Evolutionary conservation across 306 rosid genomes (phyloP).

Genomic region (Dalbergia cultrata): DNA sequence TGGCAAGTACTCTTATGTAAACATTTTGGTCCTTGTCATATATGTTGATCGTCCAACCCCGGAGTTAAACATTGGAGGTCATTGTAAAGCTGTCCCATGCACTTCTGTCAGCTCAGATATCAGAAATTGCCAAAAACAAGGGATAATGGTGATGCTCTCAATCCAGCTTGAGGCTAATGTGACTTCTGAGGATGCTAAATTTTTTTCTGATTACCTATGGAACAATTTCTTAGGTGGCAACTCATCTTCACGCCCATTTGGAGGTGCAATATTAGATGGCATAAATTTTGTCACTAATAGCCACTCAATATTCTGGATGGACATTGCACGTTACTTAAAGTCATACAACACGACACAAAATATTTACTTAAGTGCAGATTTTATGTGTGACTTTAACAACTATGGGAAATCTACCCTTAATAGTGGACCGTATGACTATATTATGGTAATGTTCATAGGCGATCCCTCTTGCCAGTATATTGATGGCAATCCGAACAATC

Average conservation of each 20-base stretch:
- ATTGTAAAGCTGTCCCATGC: too few species aligned
- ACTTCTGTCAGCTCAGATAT: not conserved
- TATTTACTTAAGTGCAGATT: conserved; percentile 57
- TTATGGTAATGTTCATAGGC: conserved; percentile 56
- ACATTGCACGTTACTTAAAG: conserved; percentile 50
- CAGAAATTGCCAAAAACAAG: conserved; percentile 32
- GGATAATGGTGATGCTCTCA: conserved; percentile 47
- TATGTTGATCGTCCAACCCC: conserved; percentile 36
- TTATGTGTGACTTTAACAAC: conserved; percentile 42
- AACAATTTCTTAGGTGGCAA: conserved; percentile 42
- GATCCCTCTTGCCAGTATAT: conserved; percentile 52
- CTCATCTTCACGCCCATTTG: conserved; percentile 47
- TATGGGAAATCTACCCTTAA: not conserved
- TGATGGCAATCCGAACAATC: conserved; percentile 16
- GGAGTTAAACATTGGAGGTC: not conserved
- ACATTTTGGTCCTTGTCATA: conserved; percentile 4
- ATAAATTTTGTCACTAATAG: conserved; percentile 22
- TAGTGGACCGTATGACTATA: conserved; percentile 52
- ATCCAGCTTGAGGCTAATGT: accelerated
- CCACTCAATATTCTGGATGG: conserved; percentile 27
- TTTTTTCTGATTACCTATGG: conserved; percentile 47
- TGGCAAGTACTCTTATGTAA: conserved; percentile 29
- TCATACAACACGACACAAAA: conserved; percentile 20
- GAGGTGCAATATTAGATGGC: conserved; percentile 45
- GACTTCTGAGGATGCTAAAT: conserved; percentile 16